Base-by-base conservation (phyloP, 495 filamentous ascomycete genomes). In the Xylaria intraflava region DNA sequence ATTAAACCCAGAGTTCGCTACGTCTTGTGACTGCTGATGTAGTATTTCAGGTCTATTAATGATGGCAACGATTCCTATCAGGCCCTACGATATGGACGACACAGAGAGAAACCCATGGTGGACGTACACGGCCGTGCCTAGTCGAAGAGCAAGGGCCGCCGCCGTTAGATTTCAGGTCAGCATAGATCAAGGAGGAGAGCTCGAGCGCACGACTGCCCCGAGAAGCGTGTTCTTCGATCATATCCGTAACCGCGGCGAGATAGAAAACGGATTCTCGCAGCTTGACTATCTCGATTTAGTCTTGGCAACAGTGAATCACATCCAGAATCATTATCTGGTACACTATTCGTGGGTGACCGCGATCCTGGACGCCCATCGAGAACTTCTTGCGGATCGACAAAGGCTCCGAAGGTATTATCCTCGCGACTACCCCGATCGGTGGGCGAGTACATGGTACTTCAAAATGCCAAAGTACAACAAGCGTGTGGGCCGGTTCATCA, bases 21-120 rank as follows among this genome's bases (percentile, higher is more conserved):
- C 8, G 10, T 48, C 9, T 11, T 6, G 12, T 7, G 12, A 17
- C 9, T 38, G 20, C 5, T n/a, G 19, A 30, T 49, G 12, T 39
- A n/a, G 14, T 29, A 20, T 40, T 7, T 14, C 4, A 49, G 47
- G 47, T 22, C 35, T 49, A 23, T 35, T 49, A n/a, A 49, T 49
- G 47, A 49, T 49, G 47, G 47, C 47, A 17, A 7, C 47, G 16
- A 40, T 49, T 4, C 47, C 47, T 12, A 49, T 40, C 4, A 17
- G 47, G 12, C 17, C 27, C 2, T 9, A 23, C 31, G 7, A 2
- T 22, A 35, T 47, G 11, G 26, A 5, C 7, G 27, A 29, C 10
- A 11, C 16, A 6, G 42, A 17, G 3, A 9, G 6, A 6, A 24
- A 46, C 6, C 26, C 4, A 10, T 8, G 8, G 43, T 11, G 16